Base-by-base conservation (phyloP, 1,284 basidiomycete genomes). In the Lignosus rhinocerotis region DNA sequence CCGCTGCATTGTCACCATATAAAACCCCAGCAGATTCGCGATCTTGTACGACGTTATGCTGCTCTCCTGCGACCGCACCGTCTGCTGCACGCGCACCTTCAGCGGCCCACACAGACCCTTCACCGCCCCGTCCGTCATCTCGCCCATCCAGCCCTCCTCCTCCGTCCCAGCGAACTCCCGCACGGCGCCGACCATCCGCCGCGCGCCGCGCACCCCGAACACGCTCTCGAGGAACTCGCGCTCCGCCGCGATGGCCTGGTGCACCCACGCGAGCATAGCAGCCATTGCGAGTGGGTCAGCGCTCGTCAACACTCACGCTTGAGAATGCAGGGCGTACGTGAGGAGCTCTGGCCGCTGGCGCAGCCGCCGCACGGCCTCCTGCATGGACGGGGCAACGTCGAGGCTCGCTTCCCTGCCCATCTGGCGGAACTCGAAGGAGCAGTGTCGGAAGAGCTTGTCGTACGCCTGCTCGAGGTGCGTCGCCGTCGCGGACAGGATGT, bases 211-310 rank as follows among this genome's bases (percentile, higher is more conserved):
- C 51, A 93, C 70, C 8, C 84, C 88, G 66, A 97, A 96, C 38
- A 97, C 73, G 32, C 84, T 80, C 68, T 96, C 94, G 19, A 98
- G 79, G 68, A 95, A 94, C 74, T 99, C 97, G 51, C 90, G 88
- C 73, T 99, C 96, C 3, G 89, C 90, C 0, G 96, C 96, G 59
- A 97, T 94, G 0, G 91, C 84, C 60, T 99, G 97, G 74, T 99
- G 96, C 1, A 98, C 88, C 97, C 96, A 99, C 0, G 96, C 96
- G 4, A 99, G 85, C 93, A 99, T 98, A 72, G 66, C 19, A 50
- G 34, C 52, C 31, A 39, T 56, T 25, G 25, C 25, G 25, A 4
- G 25, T 25, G 25, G 25, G 25, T 25, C 25, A 6, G 31, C 39
- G 33, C 30, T 53, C 33, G 6, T n/a, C 44, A 14, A 34, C 19